phyloP scores from a whole-genome alignment of 192 early-diverging fungal genomes.

The Coemansia asiatica region DNA sequence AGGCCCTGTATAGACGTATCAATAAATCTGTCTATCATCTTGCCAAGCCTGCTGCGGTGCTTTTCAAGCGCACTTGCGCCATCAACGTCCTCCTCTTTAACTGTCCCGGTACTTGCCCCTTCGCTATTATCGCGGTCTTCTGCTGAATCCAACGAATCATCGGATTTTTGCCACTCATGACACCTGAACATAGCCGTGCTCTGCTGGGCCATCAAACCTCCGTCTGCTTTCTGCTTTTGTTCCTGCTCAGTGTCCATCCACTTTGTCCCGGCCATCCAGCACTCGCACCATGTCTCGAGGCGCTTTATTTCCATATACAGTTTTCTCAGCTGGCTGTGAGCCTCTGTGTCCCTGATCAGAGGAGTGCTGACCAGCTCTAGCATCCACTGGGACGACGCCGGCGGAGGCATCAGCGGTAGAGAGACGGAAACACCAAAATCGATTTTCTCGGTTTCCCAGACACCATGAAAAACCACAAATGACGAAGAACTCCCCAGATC shows the following conservation, averaged over 20 bases:
- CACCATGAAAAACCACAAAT: slow-evolving; percentile 32
- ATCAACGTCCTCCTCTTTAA: not conserved
- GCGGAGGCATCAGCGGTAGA: slow-evolving; percentile 27
- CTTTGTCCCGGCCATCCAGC: slow-evolving; percentile 28
- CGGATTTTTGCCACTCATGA: not conserved
- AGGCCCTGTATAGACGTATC: slow-evolving; percentile 25
- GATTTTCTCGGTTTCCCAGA: slow-evolving; percentile 24
- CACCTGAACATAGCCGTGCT: not conserved
- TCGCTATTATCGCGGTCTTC: no score
- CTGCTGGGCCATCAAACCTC: not conserved
- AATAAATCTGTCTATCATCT: slow-evolving; percentile 35
- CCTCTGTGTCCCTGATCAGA: slow-evolving; percentile 27
- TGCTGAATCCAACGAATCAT: not conserved
- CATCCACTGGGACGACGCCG: slow-evolving; percentile 47
- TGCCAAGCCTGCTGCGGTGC: slow-evolving; percentile 4
- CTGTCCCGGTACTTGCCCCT: not conserved
- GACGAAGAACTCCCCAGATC: slow-evolving; percentile 6
- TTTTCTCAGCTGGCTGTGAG: slow-evolving; percentile 18
- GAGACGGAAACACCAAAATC: slow-evolving; percentile 5
- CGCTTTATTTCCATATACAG: slow-evolving; percentile 39
- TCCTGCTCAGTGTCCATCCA: slow-evolving; percentile 14
- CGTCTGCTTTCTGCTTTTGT: not conserved
- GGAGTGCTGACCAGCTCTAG: slow-evolving; percentile 48
- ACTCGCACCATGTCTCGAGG: slow-evolving; percentile 39
- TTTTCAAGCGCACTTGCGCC: not conserved